Percentiles rank a stretch among this genome's conserved stretches.
phyloP scores from a whole-genome alignment of 179 eudicot genomes.

The Spergularia azorica region DNA sequence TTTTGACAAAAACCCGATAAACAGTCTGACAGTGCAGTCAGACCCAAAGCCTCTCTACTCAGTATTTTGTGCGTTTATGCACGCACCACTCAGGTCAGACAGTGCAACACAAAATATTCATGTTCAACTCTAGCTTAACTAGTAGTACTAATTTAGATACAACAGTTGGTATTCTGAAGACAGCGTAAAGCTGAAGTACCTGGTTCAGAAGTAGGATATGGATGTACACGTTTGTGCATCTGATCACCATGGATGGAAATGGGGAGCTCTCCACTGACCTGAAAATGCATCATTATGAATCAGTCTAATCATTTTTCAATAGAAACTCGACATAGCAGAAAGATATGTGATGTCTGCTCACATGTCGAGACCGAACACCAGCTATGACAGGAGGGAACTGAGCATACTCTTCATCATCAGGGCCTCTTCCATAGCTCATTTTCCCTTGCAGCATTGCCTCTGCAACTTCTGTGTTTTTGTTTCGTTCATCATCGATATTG shows the following conservation, averaged over 20 bases:
- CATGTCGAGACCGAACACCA: slow-evolving; percentile 68
- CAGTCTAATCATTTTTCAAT: neutral
- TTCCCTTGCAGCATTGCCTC: slow-evolving; percentile 96
- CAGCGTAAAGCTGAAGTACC: slow-evolving; percentile 33
- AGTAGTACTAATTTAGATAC: too few species aligned
- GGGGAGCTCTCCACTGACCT: slow-evolving; percentile 94
- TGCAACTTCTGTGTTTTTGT: slow-evolving; percentile 64
- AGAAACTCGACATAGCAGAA: neutral
- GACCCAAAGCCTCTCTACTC: too few species aligned
- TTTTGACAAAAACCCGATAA: too few species aligned
- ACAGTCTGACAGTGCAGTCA: too few species aligned
- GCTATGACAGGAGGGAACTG: slow-evolving; percentile 77
- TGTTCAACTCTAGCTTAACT: neutral
- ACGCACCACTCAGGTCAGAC: too few species aligned
- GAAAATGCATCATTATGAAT: slow-evolving; percentile 21
- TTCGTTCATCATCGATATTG: slow-evolving; percentile 65
- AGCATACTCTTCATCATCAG: slow-evolving; percentile 65
- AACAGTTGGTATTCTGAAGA: too few species aligned
- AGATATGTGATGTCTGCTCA: slow-evolving; percentile 30
- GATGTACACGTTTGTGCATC: slow-evolving; percentile 74
- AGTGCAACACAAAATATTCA: neutral
- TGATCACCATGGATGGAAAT: slow-evolving; percentile 53
- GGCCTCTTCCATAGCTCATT: slow-evolving; percentile 96
- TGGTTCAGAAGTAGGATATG: slow-evolving; percentile 69
- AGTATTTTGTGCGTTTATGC: too few species aligned